phyloP scores from a whole-genome alignment of 208 protist species.

The Naegleria lovaniensis region DNA sequence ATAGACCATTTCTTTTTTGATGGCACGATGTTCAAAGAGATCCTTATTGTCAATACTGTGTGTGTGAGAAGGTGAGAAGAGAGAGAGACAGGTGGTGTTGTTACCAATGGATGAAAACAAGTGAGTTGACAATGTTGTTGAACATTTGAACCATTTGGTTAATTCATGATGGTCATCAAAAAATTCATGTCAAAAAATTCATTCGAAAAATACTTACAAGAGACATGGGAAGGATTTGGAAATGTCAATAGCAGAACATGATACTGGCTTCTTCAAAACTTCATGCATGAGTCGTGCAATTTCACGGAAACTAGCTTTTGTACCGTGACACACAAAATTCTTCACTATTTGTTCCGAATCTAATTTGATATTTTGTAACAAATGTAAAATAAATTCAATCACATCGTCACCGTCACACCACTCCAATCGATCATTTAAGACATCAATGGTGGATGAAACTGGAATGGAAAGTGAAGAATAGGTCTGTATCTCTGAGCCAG shows the following conservation, averaged over 20 bases:
- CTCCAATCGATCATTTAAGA: not conserved
- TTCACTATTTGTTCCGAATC: not conserved
- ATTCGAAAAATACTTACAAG: not conserved
- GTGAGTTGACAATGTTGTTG: no score
- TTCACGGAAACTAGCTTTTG: not conserved
- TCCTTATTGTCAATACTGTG: not conserved
- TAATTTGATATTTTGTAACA: not conserved
- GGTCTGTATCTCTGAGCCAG: not conserved
- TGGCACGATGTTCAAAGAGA: not conserved
- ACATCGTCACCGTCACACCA: slow-evolving; percentile 11
- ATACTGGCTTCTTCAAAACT: not conserved
- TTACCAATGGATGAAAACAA: no score
- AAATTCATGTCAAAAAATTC: no score
- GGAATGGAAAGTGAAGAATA: not conserved
- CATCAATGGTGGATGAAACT: not conserved
- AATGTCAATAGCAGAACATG: not conserved
- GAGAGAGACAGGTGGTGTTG: no score
- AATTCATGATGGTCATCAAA: no score
- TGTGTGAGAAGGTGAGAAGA: no score
- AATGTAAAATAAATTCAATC: not conserved
- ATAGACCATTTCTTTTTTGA: not conserved
- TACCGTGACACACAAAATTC: not conserved
- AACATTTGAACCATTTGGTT: no score
- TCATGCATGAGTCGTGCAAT: not conserved
- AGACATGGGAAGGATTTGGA: not conserved